Evolutionary conservation across 73 alveolate species (phyloP).

Genomic region (Stentor roeselii): DNA sequence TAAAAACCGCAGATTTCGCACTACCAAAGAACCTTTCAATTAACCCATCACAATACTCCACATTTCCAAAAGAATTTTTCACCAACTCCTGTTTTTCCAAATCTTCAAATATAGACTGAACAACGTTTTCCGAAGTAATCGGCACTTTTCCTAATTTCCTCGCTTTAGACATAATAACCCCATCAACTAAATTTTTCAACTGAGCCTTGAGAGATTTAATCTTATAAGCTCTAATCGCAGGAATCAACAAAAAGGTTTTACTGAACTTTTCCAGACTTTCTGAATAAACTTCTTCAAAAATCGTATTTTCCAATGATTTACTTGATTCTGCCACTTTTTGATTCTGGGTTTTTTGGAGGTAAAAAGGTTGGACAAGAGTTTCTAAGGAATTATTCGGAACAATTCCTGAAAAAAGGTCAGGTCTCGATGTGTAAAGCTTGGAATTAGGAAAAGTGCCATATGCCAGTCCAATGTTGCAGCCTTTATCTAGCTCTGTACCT

Average conservation of each 20-base stretch:
- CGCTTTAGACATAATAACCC: neutral
- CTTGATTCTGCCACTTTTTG: neutral
- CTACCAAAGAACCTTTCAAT: neutral
- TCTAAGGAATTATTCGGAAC: neutral
- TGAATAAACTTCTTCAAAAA: neutral
- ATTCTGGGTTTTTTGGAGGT: neutral
- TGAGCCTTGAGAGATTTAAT: neutral
- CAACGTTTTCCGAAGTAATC: neutral
- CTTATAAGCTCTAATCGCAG: neutral
- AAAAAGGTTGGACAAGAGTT: neutral
- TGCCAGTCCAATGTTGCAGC: neutral
- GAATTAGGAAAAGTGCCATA: neutral
- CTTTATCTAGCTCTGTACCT: neutral
- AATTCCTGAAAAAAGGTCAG: neutral
- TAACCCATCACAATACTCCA: neutral
- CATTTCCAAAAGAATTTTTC: too few relatives aligned
- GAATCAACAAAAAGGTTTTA: neutral
- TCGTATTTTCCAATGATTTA: neutral
- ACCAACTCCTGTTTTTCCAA: neutral
- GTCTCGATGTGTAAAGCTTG: neutral
- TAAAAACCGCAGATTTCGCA: neutral
- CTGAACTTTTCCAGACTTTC: neutral
- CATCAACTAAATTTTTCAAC: neutral
- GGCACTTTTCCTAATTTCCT: too few relatives aligned
- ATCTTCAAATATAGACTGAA: neutral